These are phyloP conservation scores for Arxiozyma telluris DNA, from an alignment of 1,139 yeast species.

Conservation along the genomic window DNA sequence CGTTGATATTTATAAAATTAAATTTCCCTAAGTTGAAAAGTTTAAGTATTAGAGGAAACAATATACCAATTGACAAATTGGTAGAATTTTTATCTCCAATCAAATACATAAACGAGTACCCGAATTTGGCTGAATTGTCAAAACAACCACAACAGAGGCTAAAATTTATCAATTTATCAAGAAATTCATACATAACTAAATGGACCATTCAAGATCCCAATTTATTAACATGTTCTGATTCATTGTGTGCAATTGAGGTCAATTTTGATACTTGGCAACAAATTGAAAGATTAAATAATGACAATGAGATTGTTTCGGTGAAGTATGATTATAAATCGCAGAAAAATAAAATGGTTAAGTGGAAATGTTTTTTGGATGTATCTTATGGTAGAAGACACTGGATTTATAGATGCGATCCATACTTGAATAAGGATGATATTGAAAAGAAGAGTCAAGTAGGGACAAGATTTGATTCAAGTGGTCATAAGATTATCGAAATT, in stretches of 20 bases:
- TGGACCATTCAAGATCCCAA: conserved; percentile 47
- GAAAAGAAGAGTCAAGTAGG: conserved; percentile 22
- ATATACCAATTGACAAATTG: conserved; percentile 43
- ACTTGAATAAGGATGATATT: conserved; percentile 30
- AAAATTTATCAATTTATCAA: conserved; percentile 44
- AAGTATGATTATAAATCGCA: conserved; percentile 16
- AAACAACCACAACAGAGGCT: conserved; percentile 25
- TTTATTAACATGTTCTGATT: conserved; percentile 36
- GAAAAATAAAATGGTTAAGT: conserved; percentile 33
- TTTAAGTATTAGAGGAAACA: conserved; percentile 53
- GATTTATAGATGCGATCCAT: conserved; percentile 48
- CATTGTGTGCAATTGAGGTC: conserved; percentile 34
- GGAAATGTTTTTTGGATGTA: conserved; percentile 38
- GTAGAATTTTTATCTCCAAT: conserved; percentile 39
- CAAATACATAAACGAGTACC: conserved; percentile 11
- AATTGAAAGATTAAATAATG: conserved; percentile 29
- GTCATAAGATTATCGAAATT: conserved; percentile 52
- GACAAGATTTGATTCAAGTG: conserved; percentile 53
- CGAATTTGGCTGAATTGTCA: conserved; percentile 6
- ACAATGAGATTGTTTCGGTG: conserved; percentile 32
- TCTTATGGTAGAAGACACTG: conserved; percentile 69
- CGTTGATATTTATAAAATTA: conserved; percentile 46
- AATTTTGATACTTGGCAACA: conserved; percentile 33
- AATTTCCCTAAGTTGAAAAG: conserved; percentile 51
- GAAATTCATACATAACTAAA: conserved; percentile 39